phyloP scores from a whole-genome alignment of 2,329 filamentous ascomycete species.

The Bisporella sp. region DNA sequence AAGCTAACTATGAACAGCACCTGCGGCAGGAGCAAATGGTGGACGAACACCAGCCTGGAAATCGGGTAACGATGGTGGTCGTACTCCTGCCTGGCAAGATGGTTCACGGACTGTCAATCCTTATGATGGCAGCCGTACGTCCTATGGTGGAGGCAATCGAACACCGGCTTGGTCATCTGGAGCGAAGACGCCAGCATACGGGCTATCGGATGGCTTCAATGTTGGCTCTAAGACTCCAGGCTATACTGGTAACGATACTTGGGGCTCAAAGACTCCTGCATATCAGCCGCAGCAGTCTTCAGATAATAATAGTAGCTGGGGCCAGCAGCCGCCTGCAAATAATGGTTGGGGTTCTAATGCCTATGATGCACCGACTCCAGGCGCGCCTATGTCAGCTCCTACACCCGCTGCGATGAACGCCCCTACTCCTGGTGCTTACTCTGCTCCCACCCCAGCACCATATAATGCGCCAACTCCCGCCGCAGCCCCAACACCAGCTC shows the following conservation, averaged over 20 bases:
- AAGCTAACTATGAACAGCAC: slow-evolving; percentile 32
- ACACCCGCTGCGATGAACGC: slow-evolving; percentile 58
- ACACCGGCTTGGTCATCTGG: slow-evolving; percentile 76
- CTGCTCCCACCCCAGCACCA: slow-evolving; percentile 38
- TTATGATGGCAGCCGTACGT: slow-evolving; percentile 54
- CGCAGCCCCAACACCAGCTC: slow-evolving; percentile 64
- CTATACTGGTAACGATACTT: slow-evolving; percentile 56
- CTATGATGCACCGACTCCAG: slow-evolving; percentile 67
- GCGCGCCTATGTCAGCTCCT: slow-evolving; percentile 50
- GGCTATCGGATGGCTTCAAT: slow-evolving; percentile 49
- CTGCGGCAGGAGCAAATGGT: slow-evolving; percentile 46
- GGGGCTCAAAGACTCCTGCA: slow-evolving; percentile 61
- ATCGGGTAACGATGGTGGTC: slow-evolving; percentile 37
- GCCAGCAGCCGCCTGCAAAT: slow-evolving; percentile 14
- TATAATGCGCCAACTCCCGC: slow-evolving; percentile 43
- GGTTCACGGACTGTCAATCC: slow-evolving; percentile 62
- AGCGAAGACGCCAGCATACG: slow-evolving; percentile 60
- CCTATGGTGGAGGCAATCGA: slow-evolving; percentile 67
- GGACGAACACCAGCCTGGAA: slow-evolving; percentile 65
- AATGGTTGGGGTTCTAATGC: slow-evolving; percentile 32
- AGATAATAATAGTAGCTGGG: slow-evolving; percentile 51
- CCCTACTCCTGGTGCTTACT: slow-evolving; percentile 62
- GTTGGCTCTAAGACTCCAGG: slow-evolving; percentile 72
- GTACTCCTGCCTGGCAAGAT: slow-evolving; percentile 64
- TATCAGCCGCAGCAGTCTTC: slow-evolving; percentile 42